Percentiles rank a stretch among this genome's conserved stretches.
Conservation (phyloP, 768 basidiomycete genomes). For the Amanita muscaria region DNA sequence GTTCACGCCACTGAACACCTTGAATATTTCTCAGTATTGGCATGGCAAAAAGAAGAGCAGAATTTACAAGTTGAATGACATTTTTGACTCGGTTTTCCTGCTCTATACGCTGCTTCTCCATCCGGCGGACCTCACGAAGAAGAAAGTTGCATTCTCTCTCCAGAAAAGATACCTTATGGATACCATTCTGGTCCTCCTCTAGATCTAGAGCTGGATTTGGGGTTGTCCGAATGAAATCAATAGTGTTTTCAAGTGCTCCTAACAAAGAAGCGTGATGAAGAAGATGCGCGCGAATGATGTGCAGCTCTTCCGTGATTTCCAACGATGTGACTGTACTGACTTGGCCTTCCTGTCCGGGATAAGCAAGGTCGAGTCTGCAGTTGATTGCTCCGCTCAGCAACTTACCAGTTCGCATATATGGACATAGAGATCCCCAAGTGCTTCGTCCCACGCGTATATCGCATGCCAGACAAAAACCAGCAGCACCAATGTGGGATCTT, state of each 20-base stretch:
- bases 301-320: constrained; percentile 42
- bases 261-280: constrained; percentile 37
- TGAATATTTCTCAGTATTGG: not conserved
- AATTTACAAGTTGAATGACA: constrained; percentile 40
- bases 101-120: constrained; percentile 31
- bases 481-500: constrained; percentile 48
- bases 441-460: constrained; percentile 55
- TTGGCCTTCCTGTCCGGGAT: constrained; percentile 34
- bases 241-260: not conserved
- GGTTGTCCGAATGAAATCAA: too few relatives aligned
- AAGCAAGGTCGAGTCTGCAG: not conserved
- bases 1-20: constrained; percentile 56
- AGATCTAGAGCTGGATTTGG: too few relatives aligned
- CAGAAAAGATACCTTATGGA: not conserved
- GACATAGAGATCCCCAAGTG: constrained; percentile 41
- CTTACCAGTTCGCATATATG: constrained; percentile 43
- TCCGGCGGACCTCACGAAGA: constrained; percentile 39
- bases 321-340: constrained; percentile 36
- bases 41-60: not conserved
- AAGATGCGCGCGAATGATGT: constrained; percentile 51
- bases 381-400: not conserved
- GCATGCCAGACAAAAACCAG: constrained; percentile 51
- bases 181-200: not conserved
- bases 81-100: constrained; percentile 43
- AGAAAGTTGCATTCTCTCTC: constrained; percentile 41